Evolutionary conservation across 108 stramenopile genomes (phyloP).

Genomic region (Cyclotella sp.): DNA sequence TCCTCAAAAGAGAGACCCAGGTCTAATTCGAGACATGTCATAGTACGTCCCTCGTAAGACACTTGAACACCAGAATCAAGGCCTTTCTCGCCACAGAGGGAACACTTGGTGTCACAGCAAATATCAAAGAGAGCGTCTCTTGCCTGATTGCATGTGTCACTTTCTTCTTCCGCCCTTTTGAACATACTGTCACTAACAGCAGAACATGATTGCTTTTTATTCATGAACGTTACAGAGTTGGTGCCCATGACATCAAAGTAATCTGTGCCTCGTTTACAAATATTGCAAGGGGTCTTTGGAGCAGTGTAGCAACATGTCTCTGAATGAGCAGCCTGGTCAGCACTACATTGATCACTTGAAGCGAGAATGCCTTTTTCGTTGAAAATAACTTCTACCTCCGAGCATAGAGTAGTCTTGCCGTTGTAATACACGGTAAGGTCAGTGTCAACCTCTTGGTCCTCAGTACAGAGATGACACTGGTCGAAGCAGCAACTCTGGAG

Average conservation of each 20-base stretch:
- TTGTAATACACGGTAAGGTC: slow-evolving; percentile 45
- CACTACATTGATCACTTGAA: slow-evolving; percentile 37
- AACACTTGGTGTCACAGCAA: slow-evolving; percentile 52
- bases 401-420: slow-evolving; percentile 46
- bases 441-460: slow-evolving; percentile 36
- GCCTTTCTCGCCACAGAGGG: slow-evolving; percentile 44
- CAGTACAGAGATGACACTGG: slow-evolving; percentile 47
- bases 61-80: slow-evolving; percentile 53
- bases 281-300: slow-evolving; percentile 35
- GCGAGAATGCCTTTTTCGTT: slow-evolving; percentile 45
- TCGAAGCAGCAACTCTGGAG: slow-evolving; percentile 48
- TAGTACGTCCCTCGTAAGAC: slow-evolving; percentile 44
- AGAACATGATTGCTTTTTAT: slow-evolving; percentile 39
- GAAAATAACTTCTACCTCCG: slow-evolving; percentile 36
- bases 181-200: slow-evolving; percentile 36
- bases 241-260: slow-evolving; percentile 51
- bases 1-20: slow-evolving; percentile 35
- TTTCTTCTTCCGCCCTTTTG: slow-evolving; percentile 39
- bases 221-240: slow-evolving; percentile 34
- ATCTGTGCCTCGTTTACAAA: slow-evolving; percentile 39
- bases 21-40: slow-evolving; percentile 55
- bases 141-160: slow-evolving; percentile 30
- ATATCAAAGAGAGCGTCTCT: slow-evolving; percentile 36
- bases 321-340: slow-evolving; percentile 11
- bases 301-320: slow-evolving; percentile 39